Percentiles rank a stretch among this genome's conserved stretches.
These are phyloP conservation scores for Ganoderma meredithae DNA, from an alignment of 1,284 basidiomycete species.

Conservation along the genomic window DNA sequence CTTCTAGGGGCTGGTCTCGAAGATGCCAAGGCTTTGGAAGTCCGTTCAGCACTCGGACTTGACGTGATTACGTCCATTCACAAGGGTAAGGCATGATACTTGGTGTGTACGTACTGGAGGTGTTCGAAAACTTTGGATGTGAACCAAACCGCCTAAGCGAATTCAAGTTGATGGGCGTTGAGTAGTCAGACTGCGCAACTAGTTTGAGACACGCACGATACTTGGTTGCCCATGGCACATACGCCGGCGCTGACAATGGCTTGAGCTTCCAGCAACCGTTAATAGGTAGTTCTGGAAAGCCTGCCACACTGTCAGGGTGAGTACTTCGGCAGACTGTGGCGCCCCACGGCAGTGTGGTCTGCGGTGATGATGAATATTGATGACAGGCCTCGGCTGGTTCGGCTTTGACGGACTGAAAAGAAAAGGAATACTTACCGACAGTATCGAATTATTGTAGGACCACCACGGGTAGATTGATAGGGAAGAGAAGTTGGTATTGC, in stretches of 20 bases:
- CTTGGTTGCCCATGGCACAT: slow-evolving; percentile 55
- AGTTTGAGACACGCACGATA: slow-evolving; percentile 59
- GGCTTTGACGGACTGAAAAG: no score
- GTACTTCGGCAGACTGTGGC: no score
- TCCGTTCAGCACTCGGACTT: slow-evolving; percentile 60
- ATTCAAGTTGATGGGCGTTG: background rate
- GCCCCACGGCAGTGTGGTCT: no score
- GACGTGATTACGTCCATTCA: background rate
- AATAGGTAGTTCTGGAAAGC: slow-evolving; percentile 41
- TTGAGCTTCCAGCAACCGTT: no score
- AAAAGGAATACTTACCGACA: no score
- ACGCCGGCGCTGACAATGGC: slow-evolving; percentile 43
- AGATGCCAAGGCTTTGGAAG: slow-evolving; percentile 53
- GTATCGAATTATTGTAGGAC: no score
- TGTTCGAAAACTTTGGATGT: slow-evolving; percentile 39
- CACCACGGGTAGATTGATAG: no score
- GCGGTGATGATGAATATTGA: no score
- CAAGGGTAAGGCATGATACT: slow-evolving; percentile 23
- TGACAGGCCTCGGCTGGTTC: no score
- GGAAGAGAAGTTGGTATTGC: no score
- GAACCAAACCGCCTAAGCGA: background rate
- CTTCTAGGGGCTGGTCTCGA: slow-evolving; percentile 49
- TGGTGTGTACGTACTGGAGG: slow-evolving; percentile 62
- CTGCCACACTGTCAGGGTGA: no score
- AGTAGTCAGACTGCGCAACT: slow-evolving; percentile 41